Conservation (phyloP, 768 basidiomycete genomes). For the Boletales sp. region DNA sequence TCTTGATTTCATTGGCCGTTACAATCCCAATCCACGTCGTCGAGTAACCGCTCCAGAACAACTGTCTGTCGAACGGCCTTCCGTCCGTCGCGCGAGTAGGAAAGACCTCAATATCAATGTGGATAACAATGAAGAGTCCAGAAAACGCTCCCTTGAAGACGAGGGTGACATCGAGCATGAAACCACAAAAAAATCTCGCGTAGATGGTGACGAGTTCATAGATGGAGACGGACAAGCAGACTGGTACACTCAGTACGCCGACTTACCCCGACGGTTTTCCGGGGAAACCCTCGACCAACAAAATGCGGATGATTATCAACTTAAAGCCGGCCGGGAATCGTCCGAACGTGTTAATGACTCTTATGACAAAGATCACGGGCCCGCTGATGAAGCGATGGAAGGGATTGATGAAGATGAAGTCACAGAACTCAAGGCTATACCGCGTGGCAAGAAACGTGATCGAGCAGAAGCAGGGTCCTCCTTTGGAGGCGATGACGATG, state of each 20-base stretch:
- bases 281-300: conserved; percentile 47
- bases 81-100: conserved; percentile 30
- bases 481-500: conserved; percentile 57
- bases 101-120: conserved; percentile 25
- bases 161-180: conserved; percentile 41
- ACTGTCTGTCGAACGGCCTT: conserved; percentile 12
- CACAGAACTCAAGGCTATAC: conserved; percentile 34
- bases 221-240: conserved; percentile 48
- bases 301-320: conserved; percentile 40
- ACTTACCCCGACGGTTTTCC: conserved; percentile 38
- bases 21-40: conserved; percentile 31
- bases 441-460: conserved; percentile 69
- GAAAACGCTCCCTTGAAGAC: conserved; percentile 44
- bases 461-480: conserved; percentile 69
- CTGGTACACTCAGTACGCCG: conserved; percentile 33
- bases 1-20: conserved; percentile 35
- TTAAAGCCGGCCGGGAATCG: conserved; percentile 44
- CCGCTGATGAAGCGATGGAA: conserved; percentile 32
- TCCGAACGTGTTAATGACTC: conserved; percentile 30
- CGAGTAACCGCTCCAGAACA: conserved; percentile 6
- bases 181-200: conserved; percentile 49
- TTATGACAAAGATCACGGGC: conserved; percentile 47
- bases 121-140: conserved; percentile 27
- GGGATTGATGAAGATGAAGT: conserved; percentile 43
- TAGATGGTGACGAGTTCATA: conserved; percentile 46